Conservation (phyloP, 139 green algal species). For the Coelastrella sp. region DNA sequence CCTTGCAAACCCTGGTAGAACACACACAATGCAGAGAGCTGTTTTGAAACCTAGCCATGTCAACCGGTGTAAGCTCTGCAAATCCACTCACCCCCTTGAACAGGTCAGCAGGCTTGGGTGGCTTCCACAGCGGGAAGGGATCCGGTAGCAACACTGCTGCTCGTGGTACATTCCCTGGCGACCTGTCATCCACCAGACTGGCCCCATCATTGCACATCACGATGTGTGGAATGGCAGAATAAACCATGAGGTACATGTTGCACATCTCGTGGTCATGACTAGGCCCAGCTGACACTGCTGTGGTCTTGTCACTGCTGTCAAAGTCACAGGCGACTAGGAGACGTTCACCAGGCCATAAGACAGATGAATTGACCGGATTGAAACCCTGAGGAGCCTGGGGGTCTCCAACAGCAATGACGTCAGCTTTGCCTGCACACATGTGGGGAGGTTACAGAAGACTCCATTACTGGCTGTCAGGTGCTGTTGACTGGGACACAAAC, state of each 20-base stretch:
- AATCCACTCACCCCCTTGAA: background rate
- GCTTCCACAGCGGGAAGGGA: conserved; percentile 60
- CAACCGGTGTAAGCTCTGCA: background rate
- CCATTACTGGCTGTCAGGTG: background rate
- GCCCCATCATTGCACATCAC: conserved; percentile 55
- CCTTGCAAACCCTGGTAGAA: no score
- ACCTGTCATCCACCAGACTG: conserved; percentile 38
- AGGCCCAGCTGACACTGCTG: conserved; percentile 53
- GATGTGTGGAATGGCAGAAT: conserved; percentile 57
- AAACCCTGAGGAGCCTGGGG: conserved; percentile 81
- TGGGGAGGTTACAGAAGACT: background rate
- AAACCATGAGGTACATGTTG: conserved; percentile 92
- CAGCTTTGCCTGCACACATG: background rate
- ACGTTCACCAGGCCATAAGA: conserved; percentile 61
- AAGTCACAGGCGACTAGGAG: conserved; percentile 84
- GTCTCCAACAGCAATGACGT: conserved; percentile 49
- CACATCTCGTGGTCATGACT: conserved; percentile 91
- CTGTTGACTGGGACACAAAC: no score
- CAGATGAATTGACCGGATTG: conserved; percentile 57
- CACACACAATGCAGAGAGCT: no score
- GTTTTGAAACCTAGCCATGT: no score
- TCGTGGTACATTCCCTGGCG: conserved; percentile 51
- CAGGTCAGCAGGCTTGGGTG: conserved; percentile 32
- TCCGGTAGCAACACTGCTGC: conserved; percentile 45
- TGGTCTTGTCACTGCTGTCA: conserved; percentile 60